Conservation (phyloP, 2,329 filamentous ascomycete genomes). For the Trematosphaeria pertusa region DNA sequence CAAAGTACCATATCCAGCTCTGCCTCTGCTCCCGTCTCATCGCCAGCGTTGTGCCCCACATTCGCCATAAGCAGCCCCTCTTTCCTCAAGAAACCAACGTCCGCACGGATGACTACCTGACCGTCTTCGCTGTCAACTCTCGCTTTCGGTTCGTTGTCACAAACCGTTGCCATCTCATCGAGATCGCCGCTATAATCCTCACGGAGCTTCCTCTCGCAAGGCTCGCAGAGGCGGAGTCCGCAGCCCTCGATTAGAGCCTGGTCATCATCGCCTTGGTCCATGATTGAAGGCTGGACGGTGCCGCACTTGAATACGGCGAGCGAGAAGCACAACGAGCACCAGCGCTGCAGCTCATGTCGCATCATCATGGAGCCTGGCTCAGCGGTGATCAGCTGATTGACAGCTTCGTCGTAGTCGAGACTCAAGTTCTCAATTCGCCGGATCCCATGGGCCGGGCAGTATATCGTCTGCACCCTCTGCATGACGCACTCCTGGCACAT, state of each 20-base stretch:
- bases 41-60: neutral
- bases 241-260: conserved; percentile 27
- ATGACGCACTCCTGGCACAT: conserved; percentile 37
- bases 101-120: conserved; percentile 22
- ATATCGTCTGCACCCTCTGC: conserved; percentile 28
- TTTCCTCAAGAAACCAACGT: conserved; percentile 33
- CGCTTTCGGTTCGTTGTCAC: conserved; percentile 27
- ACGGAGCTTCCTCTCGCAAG: conserved; percentile 22
- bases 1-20: too few species aligned
- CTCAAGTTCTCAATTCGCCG: neutral
- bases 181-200: conserved; percentile 16
- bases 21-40: too few species aligned
- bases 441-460: conserved; percentile 28
- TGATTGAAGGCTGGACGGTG: conserved; percentile 10
- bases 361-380: conserved; percentile 12
- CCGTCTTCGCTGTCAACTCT: conserved; percentile 17
- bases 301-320: conserved; percentile 26
- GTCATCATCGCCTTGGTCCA: conserved; percentile 6
- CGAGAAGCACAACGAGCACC: conserved; percentile 42
- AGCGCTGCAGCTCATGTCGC: conserved; percentile 26
- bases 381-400: conserved; percentile 17
- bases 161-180: conserved; percentile 16
- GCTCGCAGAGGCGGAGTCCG: conserved; percentile 31
- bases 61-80: conserved; percentile 31
- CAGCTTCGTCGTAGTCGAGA: neutral